These are phyloP conservation scores for Naganishia vaughanmartiniae DNA, from an alignment of 768 basidiomycete species.

Conservation along the genomic window DNA sequence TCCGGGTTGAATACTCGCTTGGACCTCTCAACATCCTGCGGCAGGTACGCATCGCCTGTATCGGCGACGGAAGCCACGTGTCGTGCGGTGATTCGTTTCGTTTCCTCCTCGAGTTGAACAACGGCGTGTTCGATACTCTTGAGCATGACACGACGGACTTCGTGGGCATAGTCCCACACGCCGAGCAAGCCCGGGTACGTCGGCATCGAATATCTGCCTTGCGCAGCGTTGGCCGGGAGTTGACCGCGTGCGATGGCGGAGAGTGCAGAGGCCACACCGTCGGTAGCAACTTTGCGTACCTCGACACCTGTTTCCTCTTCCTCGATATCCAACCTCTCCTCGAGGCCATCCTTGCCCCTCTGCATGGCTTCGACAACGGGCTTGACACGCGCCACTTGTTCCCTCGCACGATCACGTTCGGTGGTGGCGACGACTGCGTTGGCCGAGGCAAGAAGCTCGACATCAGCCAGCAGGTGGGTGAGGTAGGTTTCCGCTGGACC, in stretches of 20 bases:
- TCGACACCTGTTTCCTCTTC: conserved; percentile 71
- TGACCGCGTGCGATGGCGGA: conserved; percentile 74
- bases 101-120: conserved; percentile 75
- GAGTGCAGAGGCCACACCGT: conserved; percentile 65
- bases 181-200: conserved; percentile 76
- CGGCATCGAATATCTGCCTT: conserved; percentile 57
- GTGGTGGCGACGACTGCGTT: conserved; percentile 81
- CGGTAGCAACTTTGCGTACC: conserved; percentile 61
- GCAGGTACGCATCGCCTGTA: conserved; percentile 72
- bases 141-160: conserved; percentile 75
- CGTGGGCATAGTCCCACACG: conserved; percentile 79
- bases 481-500: conserved; percentile 90
- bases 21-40: conserved; percentile 71
- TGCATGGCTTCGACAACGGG: conserved; percentile 89
- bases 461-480: conserved; percentile 79
- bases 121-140: conserved; percentile 76
- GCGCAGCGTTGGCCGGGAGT: conserved; percentile 54
- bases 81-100: conserved; percentile 63
- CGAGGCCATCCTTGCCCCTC: conserved; percentile 67
- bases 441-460: conserved; percentile 78
- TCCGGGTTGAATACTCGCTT: conserved; percentile 90
- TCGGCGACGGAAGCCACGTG: conserved; percentile 67
- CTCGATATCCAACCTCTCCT: conserved; percentile 70
- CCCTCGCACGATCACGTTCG: conserved; percentile 70
- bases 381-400: conserved; percentile 65